Evolutionary conservation across 2,329 filamentous ascomycete genomes (phyloP).

Genomic region (Grosmannia penicillata): DNA sequence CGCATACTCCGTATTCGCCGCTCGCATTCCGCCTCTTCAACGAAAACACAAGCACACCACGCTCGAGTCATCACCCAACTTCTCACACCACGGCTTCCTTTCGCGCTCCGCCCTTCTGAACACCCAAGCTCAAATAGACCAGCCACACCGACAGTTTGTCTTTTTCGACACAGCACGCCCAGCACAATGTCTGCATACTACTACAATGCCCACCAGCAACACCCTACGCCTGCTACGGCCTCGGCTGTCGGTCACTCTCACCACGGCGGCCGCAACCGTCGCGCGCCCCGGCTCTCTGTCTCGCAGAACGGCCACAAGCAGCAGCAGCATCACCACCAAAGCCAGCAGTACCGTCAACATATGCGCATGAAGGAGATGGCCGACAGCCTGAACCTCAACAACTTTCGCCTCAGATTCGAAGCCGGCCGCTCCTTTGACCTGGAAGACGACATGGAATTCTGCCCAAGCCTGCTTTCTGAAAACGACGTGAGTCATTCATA

Average conservation of each 20-base stretch:
- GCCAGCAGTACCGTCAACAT: constrained; percentile 70
- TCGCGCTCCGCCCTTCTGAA: constrained; percentile 1
- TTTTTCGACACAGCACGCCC: not conserved
- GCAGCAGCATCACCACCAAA: constrained; percentile 11
- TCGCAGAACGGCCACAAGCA: constrained; percentile 77
- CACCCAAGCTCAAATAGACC: too few species aligned
- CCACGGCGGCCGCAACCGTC: constrained; percentile 71
- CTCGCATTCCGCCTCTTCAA: not conserved
- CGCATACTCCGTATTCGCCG: not conserved
- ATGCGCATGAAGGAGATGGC: constrained; percentile 77
- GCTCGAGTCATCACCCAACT: not conserved
- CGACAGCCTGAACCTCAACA: constrained; percentile 59
- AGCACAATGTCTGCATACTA: constrained; percentile 47
- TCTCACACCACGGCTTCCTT: constrained; percentile 4
- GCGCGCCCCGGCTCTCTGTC: constrained; percentile 66
- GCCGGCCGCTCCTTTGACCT: constrained; percentile 86
- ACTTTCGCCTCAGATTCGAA: constrained; percentile 80
- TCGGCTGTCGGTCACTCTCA: constrained; percentile 55
- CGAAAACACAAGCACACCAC: not conserved
- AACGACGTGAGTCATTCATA: constrained; percentile 86
- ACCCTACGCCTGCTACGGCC: constrained; percentile 37
- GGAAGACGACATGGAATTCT: constrained; percentile 93
- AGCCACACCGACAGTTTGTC: too few species aligned
- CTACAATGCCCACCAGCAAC: constrained; percentile 43
- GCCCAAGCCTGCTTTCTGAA: constrained; percentile 81